These are phyloP conservation scores for Podosphaera xanthii DNA, from an alignment of 2,329 filamentous ascomycete species.

Conservation along the genomic window DNA sequence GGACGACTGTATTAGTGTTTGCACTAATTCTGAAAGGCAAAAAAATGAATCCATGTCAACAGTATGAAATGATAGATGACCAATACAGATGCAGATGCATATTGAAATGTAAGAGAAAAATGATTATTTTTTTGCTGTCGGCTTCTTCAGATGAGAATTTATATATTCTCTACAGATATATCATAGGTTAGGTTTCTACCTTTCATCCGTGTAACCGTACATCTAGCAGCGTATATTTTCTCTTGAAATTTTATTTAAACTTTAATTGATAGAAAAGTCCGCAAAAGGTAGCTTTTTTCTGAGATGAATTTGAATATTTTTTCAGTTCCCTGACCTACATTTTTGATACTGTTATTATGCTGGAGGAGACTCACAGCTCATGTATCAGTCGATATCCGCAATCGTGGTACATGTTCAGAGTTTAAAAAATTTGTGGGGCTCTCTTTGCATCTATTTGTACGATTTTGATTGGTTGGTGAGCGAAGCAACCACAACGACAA, in stretches of 20 bases:
- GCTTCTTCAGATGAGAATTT: not conserved
- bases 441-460: not conserved
- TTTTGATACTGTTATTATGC: not conserved
- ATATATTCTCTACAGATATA: not conserved
- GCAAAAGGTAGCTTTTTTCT: not conserved
- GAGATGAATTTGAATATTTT: not conserved
- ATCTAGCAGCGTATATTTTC: too few relatives aligned
- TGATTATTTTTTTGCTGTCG: not conserved
- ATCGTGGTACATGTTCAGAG: not conserved
- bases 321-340: not conserved
- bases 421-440: not conserved
- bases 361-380: not conserved
- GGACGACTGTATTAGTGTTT: too few relatives aligned
- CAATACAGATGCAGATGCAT: not conserved
- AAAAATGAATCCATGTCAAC: not conserved
- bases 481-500: not conserved
- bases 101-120: not conserved
- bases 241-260: not conserved
- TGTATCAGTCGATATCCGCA: not conserved
- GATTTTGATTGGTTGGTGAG: not conserved
- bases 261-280: not conserved
- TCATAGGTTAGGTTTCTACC: too few relatives aligned
- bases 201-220: too few relatives aligned
- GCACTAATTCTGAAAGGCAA: not conserved
- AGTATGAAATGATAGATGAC: not conserved